A percentile compares a stretch with the other conserved stretches of the same genome.
These are phyloP conservation scores for Aspergillus sp. DNA, from an alignment of 2,329 filamentous ascomycete species.

Conservation along the genomic window DNA sequence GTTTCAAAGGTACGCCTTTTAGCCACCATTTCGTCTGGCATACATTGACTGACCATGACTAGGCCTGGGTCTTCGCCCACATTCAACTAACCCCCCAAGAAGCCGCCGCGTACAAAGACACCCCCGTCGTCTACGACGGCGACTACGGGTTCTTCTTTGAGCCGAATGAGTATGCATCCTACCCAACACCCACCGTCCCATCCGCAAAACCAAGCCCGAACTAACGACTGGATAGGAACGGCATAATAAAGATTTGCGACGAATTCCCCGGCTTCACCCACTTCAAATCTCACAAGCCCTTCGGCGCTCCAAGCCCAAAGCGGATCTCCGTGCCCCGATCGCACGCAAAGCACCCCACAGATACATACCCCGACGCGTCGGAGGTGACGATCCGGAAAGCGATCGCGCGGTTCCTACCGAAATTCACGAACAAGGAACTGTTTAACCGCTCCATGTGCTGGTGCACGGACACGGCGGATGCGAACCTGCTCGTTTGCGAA, in stretches of 20 bases:
- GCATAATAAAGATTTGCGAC: conserved; percentile 49
- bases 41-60: conserved; percentile 49
- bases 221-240: conserved; percentile 11
- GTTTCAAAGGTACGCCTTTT: conserved; percentile 34
- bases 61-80: conserved; percentile 54
- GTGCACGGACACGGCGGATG: conserved; percentile 9
- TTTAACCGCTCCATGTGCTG: conserved; percentile 12
- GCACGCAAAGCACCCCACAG: conserved; percentile 4
- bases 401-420: neutral
- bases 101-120: conserved; percentile 46
- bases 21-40: conserved; percentile 43
- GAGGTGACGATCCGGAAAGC: conserved; percentile 7
- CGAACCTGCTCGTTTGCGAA: conserved; percentile 8
- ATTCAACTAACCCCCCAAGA: conserved; percentile 50
- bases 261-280: conserved; percentile 59
- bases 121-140: conserved; percentile 52
- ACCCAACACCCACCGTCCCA: neutral
- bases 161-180: conserved; percentile 42
- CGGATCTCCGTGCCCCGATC: conserved; percentile 7
- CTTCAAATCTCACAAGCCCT: conserved; percentile 5
- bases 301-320: neutral
- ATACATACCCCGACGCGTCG: conserved; percentile 4
- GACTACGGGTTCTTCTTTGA: conserved; percentile 57
- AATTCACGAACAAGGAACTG: neutral
- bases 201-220: neutral